Evolutionary conservation across 1,284 basidiomycete genomes (phyloP).

Genomic region (Heterobasidion occidentale): DNA sequence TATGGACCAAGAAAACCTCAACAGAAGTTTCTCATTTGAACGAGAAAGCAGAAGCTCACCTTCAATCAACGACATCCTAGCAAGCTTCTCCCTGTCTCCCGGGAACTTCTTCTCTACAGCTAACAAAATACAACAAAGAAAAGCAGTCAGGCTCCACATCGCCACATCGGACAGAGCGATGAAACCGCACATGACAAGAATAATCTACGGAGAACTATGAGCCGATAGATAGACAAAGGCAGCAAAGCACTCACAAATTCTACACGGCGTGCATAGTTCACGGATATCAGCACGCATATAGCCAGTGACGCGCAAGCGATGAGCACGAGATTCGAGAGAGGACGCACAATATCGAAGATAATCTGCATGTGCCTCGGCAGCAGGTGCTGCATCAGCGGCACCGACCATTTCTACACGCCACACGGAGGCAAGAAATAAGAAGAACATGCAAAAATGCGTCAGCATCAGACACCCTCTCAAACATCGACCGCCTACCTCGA

Average conservation of each 20-base stretch:
- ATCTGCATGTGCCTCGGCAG: constrained; percentile 85
- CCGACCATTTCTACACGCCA: constrained; percentile 71
- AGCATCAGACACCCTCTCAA: neutral
- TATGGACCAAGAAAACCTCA: constrained; percentile 17
- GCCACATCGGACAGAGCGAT: neutral
- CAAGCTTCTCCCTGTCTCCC: constrained; percentile 70
- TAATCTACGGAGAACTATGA: constrained; percentile 27
- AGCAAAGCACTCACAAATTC: constrained; percentile 35
- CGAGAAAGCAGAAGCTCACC: constrained; percentile 29
- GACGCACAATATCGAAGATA: constrained; percentile 79
- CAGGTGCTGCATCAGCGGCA: constrained; percentile 74
- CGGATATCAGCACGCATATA: too few relatives aligned
- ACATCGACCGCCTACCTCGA: constrained; percentile 30
- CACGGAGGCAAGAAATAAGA: constrained; percentile 12
- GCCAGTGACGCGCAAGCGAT: too few relatives aligned
- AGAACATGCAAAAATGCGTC: neutral
- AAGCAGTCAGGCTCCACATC: constrained; percentile 6
- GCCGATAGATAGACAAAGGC: constrained; percentile 1
- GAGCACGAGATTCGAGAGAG: neutral
- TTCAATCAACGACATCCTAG: constrained; percentile 86
- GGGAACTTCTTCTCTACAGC: constrained; percentile 87
- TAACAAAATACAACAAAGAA: constrained; percentile 23
- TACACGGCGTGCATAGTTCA: constrained; percentile 11
- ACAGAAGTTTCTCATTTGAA: neutral
- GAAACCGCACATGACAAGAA: constrained; percentile 50